These are phyloP conservation scores for Fragaria ananassa DNA, from an alignment of 306 rosid genomes.

Conservation along the genomic window DNA sequence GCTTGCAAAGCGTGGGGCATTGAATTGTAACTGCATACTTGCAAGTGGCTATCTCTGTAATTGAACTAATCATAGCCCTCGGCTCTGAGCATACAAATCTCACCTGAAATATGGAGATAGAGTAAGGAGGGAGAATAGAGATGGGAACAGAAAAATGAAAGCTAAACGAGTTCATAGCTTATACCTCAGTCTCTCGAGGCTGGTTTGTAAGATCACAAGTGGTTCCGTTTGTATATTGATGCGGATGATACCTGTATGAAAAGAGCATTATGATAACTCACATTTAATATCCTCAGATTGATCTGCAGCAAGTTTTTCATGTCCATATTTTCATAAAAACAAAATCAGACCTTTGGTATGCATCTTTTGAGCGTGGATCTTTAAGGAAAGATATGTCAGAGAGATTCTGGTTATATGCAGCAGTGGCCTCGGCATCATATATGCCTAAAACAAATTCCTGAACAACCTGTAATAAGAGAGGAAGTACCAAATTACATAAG, in stretches of 20 bases:
- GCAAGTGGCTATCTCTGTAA: slow-evolving; percentile 95
- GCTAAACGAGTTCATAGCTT: slow-evolving; percentile 6
- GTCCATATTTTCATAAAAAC: neutral
- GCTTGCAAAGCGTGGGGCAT: slow-evolving; percentile 88
- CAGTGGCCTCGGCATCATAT: slow-evolving; percentile 81
- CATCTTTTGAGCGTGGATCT: slow-evolving; percentile 94
- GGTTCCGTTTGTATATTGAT: slow-evolving; percentile 89
- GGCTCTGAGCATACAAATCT: slow-evolving; percentile 95
- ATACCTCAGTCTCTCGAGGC: slow-evolving; percentile 91
- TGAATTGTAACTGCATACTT: slow-evolving; percentile 89
- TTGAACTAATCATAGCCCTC: slow-evolving; percentile 73
- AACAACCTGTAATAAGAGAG: slow-evolving; percentile 51
- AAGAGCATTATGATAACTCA: neutral
- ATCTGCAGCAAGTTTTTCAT: neutral
- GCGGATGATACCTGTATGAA: slow-evolving; percentile 32
- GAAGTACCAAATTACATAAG: slow-evolving; percentile 16
- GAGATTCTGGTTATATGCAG: slow-evolving; percentile 69
- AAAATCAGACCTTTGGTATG: slow-evolving; percentile 76
- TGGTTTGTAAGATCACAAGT: slow-evolving; percentile 81
- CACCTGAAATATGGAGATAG: slow-evolving; percentile 45
- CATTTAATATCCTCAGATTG: neutral
- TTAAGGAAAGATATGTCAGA: slow-evolving; percentile 82
- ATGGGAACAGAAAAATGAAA: slow-evolving; percentile 11
- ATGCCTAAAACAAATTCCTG: slow-evolving; percentile 81
- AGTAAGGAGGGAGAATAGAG: slow-evolving; percentile 13